Base-by-base conservation (phyloP, 345 rosid species). In the Anacardium occidentale region DNA sequence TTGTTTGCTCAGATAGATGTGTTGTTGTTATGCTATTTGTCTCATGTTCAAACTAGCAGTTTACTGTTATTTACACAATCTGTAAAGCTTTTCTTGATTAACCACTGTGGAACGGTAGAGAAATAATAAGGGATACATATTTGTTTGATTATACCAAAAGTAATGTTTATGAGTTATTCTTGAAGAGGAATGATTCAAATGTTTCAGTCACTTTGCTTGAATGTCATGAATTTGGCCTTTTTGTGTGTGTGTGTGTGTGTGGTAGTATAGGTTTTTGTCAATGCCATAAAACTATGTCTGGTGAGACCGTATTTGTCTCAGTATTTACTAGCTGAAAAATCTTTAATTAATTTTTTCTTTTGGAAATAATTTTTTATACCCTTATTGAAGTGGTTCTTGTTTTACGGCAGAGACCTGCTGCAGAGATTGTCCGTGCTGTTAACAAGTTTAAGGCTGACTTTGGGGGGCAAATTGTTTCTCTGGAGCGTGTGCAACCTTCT, bases 401-500 rank as follows among this genome's bases (percentile, higher is more conserved):
- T 67, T n/a, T 68, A 44, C 76, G 69, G 32, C 73, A 94, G 98
- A 90, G 90, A 83, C 98, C 98, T 71, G 85, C 91, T 54, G 62
- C 78, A 61, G 98, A 94, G 84, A 79, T 94, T 90, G 78, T 90
- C 82, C 87, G 97, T 66, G 89, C 97, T 73, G 97, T 92, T 37
- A 94, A 94, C 85, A 92, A 89, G 82, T 94, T 89, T 73, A 92
- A 89, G 87, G 91, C 93, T 29, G 98, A 94, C 69, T 94, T 94
- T 65, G 98, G 98, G 64, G 98, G 98, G 55, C 97, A 89, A 66
- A 75, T 94, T 71, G 78, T 92, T 83, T 88, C 92, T 52, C 59
- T 94, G 80, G 97, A 94, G 77, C 86, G 97, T 37, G 97, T 94
- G 67, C 98, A 94, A 68, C 97, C 97, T 73, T 94, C 98, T 60